These are phyloP conservation scores for Ophiocordyceps robertsii DNA, from an alignment of 2,329 filamentous ascomycete genomes.

Conservation along the genomic window DNA sequence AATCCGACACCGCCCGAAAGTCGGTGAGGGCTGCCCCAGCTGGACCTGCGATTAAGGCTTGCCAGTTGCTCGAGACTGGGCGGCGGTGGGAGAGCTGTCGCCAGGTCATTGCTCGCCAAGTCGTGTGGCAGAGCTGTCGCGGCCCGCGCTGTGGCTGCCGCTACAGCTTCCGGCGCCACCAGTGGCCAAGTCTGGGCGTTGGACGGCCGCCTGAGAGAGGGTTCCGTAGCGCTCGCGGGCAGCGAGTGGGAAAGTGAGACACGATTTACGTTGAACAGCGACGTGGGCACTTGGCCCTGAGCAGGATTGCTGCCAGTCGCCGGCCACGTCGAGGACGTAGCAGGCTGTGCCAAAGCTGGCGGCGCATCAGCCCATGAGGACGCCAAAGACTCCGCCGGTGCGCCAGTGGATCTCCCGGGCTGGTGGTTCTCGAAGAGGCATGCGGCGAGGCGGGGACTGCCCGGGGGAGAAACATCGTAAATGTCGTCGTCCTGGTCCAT, in stretches of 20 bases:
- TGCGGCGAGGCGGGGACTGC: slow-evolving; percentile 18
- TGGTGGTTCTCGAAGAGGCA: slow-evolving; percentile 1
- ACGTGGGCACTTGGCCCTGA: no score
- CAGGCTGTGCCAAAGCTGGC: not conserved
- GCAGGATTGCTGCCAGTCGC: no score
- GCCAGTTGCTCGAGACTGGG: no score
- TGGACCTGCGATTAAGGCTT: no score
- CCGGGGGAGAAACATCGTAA: slow-evolving; percentile 34
- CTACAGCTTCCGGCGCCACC: slow-evolving; percentile 9
- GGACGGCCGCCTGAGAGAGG: slow-evolving; percentile 13
- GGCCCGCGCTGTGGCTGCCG: slow-evolving; percentile 8
- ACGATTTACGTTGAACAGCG: no score
- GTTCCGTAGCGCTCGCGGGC: no score
- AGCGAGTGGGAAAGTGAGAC: no score
- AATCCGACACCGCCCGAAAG: no score
- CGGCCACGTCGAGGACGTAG: not conserved
- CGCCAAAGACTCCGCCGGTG: slow-evolving; percentile 7
- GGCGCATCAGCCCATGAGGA: not conserved
- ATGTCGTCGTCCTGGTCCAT: slow-evolving; percentile 25
- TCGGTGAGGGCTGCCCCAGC: no score
- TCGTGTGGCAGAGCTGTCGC: no score
- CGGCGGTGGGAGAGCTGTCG: no score
- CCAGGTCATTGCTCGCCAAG: no score
- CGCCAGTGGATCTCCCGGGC: slow-evolving; percentile 1
- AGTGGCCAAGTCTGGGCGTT: slow-evolving; percentile 34